A percentile compares a stretch with the other conserved stretches of the same genome.
These are phyloP conservation scores for Eucommia ulmoides DNA, from an alignment of 257 asterid genomes.

Conservation along the genomic window DNA sequence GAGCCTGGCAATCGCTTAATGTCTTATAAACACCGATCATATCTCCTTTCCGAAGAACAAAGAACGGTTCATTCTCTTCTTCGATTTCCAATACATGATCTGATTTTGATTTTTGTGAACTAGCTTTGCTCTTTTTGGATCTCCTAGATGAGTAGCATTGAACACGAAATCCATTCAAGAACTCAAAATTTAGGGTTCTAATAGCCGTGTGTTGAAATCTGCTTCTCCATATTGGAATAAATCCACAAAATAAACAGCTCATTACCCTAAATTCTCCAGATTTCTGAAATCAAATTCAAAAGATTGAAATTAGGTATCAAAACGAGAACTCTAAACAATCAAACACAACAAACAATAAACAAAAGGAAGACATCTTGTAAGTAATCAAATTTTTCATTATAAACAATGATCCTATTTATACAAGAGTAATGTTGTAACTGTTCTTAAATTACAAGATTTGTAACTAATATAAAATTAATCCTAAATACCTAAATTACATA, in stretches of 20 bases:
- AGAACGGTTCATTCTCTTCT: slow-evolving; percentile 86
- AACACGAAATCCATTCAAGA: slow-evolving; percentile 25
- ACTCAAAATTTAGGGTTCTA: slow-evolving; percentile 25
- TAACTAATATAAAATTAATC: too few relatives aligned
- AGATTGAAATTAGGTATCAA: background rate
- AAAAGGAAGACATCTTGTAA: too few relatives aligned
- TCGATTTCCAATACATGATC: slow-evolving; percentile 39
- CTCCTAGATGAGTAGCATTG: slow-evolving; percentile 46
- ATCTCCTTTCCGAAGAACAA: slow-evolving; percentile 93
- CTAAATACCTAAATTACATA: too few relatives aligned
- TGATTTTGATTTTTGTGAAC: slow-evolving; percentile 24
- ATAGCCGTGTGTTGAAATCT: slow-evolving; percentile 25
- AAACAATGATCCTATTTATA: background rate
- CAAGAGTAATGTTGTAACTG: background rate
- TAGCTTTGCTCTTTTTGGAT: slow-evolving; percentile 24
- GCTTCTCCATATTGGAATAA: slow-evolving; percentile 30
- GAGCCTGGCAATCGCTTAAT: slow-evolving; percentile 90
- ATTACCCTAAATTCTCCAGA: background rate
- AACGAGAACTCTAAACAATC: background rate
- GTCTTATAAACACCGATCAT: slow-evolving; percentile 82
- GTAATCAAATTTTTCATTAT: too few relatives aligned
- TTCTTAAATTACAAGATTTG: too few relatives aligned
- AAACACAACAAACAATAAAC: too few relatives aligned
- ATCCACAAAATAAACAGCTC: slow-evolving; percentile 10
- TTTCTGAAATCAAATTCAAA: too few relatives aligned